These are phyloP conservation scores for Agastache rugosa DNA, from an alignment of 257 asterid genomes.

Conservation along the genomic window DNA sequence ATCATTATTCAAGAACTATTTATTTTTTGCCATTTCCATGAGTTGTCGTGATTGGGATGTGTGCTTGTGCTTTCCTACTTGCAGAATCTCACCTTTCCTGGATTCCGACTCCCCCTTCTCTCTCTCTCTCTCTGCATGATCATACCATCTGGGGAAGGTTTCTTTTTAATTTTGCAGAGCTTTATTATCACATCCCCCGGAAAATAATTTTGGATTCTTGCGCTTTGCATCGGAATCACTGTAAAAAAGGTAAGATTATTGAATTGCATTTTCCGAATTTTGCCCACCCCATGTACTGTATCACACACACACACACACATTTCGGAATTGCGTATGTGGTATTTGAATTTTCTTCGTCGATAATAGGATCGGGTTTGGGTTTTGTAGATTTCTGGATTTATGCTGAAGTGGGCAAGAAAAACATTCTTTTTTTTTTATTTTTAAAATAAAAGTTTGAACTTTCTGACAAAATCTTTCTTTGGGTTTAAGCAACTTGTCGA, in stretches of 20 bases:
- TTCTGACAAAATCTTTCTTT: neutral
- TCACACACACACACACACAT: conserved; percentile 15
- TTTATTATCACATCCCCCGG: neutral
- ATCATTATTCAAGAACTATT: neutral
- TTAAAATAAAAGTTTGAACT: neutral
- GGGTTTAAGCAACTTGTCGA: conserved; percentile 7
- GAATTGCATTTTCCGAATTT: conserved; percentile 11
- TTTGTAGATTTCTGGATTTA: neutral
- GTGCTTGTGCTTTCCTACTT: conserved; percentile 25
- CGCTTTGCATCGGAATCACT: conserved; percentile 26
- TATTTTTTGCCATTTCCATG: neutral
- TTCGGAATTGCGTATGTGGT: conserved; percentile 33
- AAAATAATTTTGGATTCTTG: conserved; percentile 12
- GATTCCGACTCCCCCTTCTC: neutral
- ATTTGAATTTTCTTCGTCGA: neutral
- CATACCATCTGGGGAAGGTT: neutral
- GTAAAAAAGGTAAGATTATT: conserved; percentile 34
- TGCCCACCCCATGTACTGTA: neutral
- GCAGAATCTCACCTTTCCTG: conserved; percentile 8
- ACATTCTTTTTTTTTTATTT: neutral
- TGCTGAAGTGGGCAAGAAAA: conserved; percentile 1
- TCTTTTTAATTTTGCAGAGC: conserved; percentile 17
- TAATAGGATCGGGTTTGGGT: conserved; percentile 14
- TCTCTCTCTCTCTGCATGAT: conserved; percentile 28
- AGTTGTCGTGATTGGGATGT: conserved; percentile 31